Percentiles rank a stretch among this genome's conserved stretches.
phyloP scores from a whole-genome alignment of 2,329 filamentous ascomycete species.

The Tolypocladium ophioglossoides region DNA sequence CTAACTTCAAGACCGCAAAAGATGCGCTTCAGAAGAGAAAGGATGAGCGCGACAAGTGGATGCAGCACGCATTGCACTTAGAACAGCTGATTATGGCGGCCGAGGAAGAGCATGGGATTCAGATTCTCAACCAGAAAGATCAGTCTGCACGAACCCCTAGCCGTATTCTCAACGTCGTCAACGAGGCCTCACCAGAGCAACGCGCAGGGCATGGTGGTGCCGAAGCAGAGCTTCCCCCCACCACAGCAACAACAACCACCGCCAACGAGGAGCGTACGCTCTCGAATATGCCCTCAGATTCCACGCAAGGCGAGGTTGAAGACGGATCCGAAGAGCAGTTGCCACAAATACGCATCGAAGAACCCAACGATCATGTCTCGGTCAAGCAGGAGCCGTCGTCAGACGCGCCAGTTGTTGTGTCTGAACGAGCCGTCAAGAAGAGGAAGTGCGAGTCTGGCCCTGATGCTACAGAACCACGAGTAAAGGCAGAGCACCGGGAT shows the following conservation, averaged over 20 bases:
- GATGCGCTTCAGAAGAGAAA: slow-evolving; percentile 28
- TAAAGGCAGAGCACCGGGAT: slow-evolving; percentile 31
- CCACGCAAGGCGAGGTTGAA: slow-evolving; percentile 17
- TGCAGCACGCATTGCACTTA: slow-evolving; percentile 30
- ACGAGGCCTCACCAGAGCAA: not conserved
- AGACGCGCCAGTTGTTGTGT: slow-evolving; percentile 39
- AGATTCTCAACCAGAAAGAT: slow-evolving; percentile 13
- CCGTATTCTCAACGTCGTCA: not conserved
- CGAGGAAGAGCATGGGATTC: slow-evolving; percentile 25
- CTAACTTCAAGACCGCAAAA: slow-evolving; percentile 29
- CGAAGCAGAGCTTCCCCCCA: not conserved
- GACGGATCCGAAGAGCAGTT: slow-evolving; percentile 13
- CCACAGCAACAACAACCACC: not conserved
- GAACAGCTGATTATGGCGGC: slow-evolving; percentile 31
- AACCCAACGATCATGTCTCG: slow-evolving; percentile 2
- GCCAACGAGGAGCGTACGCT: not conserved
- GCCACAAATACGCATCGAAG: slow-evolving; percentile 9
- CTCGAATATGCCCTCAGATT: slow-evolving; percentile 12
- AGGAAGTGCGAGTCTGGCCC: slow-evolving; percentile 23
- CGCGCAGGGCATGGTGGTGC: not conserved
- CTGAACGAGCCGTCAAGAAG: slow-evolving; percentile 37
- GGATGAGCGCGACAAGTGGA: slow-evolving; percentile 33
- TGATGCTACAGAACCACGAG: slow-evolving; percentile 15
- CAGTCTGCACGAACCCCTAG: not conserved
- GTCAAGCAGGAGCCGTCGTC: slow-evolving; percentile 46